Conservation (phyloP, 352 stramenopile genomes). For the Globisporangium polare region DNA sequence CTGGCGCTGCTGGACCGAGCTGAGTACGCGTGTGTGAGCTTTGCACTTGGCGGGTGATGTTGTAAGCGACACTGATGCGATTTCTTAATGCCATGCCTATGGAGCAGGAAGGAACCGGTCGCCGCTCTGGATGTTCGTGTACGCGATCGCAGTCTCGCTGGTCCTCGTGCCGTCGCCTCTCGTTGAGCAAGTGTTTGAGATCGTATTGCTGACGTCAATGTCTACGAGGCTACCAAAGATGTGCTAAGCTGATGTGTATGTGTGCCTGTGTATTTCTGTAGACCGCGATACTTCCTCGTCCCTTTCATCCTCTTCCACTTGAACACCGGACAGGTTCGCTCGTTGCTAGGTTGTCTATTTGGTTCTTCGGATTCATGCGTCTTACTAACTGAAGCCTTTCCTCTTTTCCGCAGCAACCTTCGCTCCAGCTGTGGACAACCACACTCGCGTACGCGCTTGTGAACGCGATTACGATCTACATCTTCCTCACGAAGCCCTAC, state of each 20-base stretch:
- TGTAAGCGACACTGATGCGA: not conserved
- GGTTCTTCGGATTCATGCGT: not conserved
- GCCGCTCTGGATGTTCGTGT: constrained; percentile 78
- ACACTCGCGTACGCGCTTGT: constrained; percentile 42
- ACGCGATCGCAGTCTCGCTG: constrained; percentile 60
- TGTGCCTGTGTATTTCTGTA: constrained; percentile 20
- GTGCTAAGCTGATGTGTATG: not conserved
- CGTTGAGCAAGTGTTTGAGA: constrained; percentile 62
- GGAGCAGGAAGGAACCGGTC: constrained; percentile 42
- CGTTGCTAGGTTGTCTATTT: not conserved
- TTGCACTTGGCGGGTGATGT: not conserved
- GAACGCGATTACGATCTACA: constrained; percentile 66
- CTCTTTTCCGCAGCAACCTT: constrained; percentile 41
- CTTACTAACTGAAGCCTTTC: not conserved
- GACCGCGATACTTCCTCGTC: constrained; percentile 78
- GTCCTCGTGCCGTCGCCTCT: constrained; percentile 85
- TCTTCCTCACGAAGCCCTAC: constrained; percentile 72
- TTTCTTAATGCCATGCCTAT: not conserved
- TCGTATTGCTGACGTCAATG: not conserved
- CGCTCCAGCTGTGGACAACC: constrained; percentile 34
- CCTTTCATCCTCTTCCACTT: constrained; percentile 79
- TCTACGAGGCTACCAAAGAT: constrained; percentile 1
- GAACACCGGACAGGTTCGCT: constrained; percentile 55
- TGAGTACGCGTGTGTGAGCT: constrained; percentile 40
- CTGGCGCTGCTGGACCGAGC: constrained; percentile 59